phyloP scores from a whole-genome alignment of 768 basidiomycete species.

The Glaciozyma martinii region DNA sequence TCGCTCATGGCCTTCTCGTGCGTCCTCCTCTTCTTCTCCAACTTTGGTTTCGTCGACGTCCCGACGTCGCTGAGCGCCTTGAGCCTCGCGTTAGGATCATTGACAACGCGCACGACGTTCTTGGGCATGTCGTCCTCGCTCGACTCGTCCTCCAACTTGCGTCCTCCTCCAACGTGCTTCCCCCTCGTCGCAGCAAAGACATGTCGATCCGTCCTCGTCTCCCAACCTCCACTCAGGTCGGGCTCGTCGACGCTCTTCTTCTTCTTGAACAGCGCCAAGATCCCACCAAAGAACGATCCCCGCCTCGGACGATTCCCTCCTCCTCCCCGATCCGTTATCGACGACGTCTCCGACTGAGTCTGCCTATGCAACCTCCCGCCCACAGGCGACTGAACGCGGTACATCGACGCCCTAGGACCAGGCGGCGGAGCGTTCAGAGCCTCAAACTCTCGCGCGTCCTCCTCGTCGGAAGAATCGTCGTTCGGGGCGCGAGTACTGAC shows the following conservation, averaged over 20 bases:
- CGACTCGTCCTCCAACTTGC: constrained; percentile 8
- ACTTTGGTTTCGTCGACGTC: background rate
- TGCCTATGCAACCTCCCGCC: background rate
- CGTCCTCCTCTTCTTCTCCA: constrained; percentile 17
- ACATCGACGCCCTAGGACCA: background rate
- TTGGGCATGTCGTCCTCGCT: constrained; percentile 19
- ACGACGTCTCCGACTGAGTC: constrained; percentile 20
- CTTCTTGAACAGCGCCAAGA: constrained; percentile 22
- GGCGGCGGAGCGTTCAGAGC: background rate
- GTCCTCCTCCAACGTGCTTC: background rate
- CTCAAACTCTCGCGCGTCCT: background rate
- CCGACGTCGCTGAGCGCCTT: constrained; percentile 28
- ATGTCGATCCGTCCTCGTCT: constrained; percentile 1
- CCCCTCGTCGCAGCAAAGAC: constrained; percentile 2
- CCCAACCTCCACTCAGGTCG: background rate
- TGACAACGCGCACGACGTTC: constrained; percentile 18
- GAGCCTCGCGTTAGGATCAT: constrained; percentile 22
- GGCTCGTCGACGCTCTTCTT: constrained; percentile 6
- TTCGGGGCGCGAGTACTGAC: constrained; percentile 2
- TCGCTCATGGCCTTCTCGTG: constrained; percentile 27
- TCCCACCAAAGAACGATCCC: constrained; percentile 23
- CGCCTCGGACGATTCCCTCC: constrained; percentile 12
- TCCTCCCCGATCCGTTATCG: constrained; percentile 1
- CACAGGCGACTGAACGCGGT: constrained; percentile 7
- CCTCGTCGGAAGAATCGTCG: constrained; percentile 5